Evolutionary conservation across 2,329 filamentous ascomycete genomes (phyloP).

Genomic region (Calonectria pseudoturangicola): DNA sequence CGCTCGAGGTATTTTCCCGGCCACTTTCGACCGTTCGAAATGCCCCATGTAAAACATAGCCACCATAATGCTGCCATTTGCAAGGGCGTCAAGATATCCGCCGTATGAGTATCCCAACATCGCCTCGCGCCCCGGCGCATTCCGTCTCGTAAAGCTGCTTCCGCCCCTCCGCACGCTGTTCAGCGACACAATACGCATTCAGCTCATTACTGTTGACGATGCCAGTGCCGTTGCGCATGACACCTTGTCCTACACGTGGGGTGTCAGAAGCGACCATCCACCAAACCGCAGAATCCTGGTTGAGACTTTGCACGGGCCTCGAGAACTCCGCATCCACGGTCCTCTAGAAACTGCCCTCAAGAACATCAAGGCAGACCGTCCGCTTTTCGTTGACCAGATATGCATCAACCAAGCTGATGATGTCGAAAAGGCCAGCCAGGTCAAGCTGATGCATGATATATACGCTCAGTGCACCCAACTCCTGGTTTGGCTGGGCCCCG

Average conservation of each 20-base stretch:
- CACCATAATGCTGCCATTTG: conserved; percentile 19
- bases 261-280: conserved; percentile 27
- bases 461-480: conserved; percentile 51
- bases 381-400: conserved; percentile 58
- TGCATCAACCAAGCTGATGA: conserved; percentile 56
- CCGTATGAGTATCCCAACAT: conserved; percentile 27
- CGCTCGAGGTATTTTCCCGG: not conserved
- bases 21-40: not conserved
- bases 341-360: conserved; percentile 57
- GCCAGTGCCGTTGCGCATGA: conserved; percentile 49
- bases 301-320: conserved; percentile 39
- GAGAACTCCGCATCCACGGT: conserved; percentile 50
- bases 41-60: not conserved
- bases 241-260: conserved; percentile 59
- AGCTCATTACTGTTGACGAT: conserved; percentile 52
- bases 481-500: conserved; percentile 56
- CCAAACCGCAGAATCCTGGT: conserved; percentile 55
- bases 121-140: conserved; percentile 20
- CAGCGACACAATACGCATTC: conserved; percentile 51
- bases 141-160: conserved; percentile 38
- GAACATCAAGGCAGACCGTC: conserved; percentile 31
- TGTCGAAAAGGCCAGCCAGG: conserved; percentile 54
- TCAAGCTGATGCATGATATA: conserved; percentile 56
- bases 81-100: conserved; percentile 21
- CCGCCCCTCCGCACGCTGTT: conserved; percentile 31